Conservation (phyloP, 148 eudicot species). For the Polygonum maritimum region DNA sequence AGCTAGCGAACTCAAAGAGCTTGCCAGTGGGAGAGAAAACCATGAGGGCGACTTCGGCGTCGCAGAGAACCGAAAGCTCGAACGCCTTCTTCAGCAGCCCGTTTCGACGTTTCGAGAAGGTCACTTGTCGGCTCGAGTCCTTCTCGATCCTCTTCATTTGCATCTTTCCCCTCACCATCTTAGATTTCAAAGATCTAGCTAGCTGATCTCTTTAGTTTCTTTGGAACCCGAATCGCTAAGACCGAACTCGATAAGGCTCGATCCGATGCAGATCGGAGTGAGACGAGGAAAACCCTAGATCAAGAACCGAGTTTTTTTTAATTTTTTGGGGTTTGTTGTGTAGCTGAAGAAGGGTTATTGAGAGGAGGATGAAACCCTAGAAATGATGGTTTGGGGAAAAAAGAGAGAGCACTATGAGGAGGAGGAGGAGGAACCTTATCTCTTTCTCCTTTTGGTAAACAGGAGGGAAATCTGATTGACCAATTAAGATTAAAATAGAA, state of each 20-base stretch:
- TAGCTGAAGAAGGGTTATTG: not conserved
- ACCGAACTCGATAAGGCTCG: too few species aligned
- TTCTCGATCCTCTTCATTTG: slow-evolving; percentile 43
- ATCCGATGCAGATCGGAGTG: not conserved
- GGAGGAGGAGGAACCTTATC: slow-evolving; percentile 13
- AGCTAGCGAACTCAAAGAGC: slow-evolving; percentile 35
- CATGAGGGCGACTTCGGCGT: slow-evolving; percentile 31
- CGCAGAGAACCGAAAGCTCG: slow-evolving; percentile 40
- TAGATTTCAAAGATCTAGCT: not conserved
- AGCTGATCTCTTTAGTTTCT: too few species aligned
- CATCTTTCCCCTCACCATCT: slow-evolving; percentile 44
- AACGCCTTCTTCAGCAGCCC: slow-evolving; percentile 41
- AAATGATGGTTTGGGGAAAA: not conserved
- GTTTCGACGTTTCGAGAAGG: slow-evolving; percentile 38
- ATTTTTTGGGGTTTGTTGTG: not conserved
- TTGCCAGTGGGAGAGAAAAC: slow-evolving; percentile 34
- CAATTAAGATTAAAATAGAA: slow-evolving; percentile 1
- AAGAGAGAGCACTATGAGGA: not conserved
- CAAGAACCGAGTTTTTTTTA: not conserved
- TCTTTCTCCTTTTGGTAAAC: slow-evolving; percentile 23
- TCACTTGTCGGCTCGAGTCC: slow-evolving; percentile 36
- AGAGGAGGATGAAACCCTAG: not conserved
- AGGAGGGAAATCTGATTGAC: not conserved
- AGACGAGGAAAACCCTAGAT: not conserved
- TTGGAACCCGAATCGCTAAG: too few species aligned